Evolutionary conservation across 1,284 basidiomycete species (phyloP).

Genomic region (Meripilus lineatus): DNA sequence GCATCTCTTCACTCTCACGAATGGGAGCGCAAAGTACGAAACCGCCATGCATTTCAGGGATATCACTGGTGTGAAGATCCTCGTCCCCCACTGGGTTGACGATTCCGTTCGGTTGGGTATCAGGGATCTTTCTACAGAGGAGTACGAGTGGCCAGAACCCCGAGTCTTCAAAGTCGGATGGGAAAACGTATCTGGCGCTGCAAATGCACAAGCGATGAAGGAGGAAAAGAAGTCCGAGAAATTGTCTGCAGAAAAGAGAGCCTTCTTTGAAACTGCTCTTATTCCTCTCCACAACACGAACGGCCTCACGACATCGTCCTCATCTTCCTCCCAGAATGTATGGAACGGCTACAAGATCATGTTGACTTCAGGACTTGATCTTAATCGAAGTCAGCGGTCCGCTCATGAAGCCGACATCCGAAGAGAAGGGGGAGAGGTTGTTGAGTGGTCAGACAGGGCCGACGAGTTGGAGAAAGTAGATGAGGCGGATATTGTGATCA

Average conservation of each 20-base stretch:
- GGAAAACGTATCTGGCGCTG: conserved; percentile 14
- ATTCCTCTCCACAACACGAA: not conserved
- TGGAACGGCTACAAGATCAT: conserved; percentile 55
- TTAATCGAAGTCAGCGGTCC: conserved; percentile 41
- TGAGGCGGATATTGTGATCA: conserved; percentile 64
- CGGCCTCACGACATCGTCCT: conserved; percentile 2
- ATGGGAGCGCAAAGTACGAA: conserved; percentile 51
- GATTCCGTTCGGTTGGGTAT: conserved; percentile 66
- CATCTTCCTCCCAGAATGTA: conserved; percentile 25
- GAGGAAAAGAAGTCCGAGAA: conserved; percentile 22
- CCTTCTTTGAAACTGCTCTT: conserved; percentile 37
- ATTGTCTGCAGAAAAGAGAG: conserved; percentile 36
- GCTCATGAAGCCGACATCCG: conserved; percentile 55
- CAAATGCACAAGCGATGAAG: conserved; percentile 15
- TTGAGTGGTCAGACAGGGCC: conserved; percentile 33
- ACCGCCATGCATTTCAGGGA: conserved; percentile 57
- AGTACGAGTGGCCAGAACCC: conserved; percentile 76
- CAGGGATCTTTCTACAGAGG: conserved; percentile 46
- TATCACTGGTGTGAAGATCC: conserved; percentile 50
- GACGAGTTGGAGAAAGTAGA: conserved; percentile 34
- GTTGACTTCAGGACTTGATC: conserved; percentile 49
- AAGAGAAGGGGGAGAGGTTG: conserved; percentile 50
- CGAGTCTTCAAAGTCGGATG: conserved; percentile 34
- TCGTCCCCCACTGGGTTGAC: conserved; percentile 83
- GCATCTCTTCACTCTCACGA: conserved; percentile 67